These are phyloP conservation scores for Ascochyta pisi DNA, from an alignment of 2,329 filamentous ascomycete genomes.

Conservation along the genomic window DNA sequence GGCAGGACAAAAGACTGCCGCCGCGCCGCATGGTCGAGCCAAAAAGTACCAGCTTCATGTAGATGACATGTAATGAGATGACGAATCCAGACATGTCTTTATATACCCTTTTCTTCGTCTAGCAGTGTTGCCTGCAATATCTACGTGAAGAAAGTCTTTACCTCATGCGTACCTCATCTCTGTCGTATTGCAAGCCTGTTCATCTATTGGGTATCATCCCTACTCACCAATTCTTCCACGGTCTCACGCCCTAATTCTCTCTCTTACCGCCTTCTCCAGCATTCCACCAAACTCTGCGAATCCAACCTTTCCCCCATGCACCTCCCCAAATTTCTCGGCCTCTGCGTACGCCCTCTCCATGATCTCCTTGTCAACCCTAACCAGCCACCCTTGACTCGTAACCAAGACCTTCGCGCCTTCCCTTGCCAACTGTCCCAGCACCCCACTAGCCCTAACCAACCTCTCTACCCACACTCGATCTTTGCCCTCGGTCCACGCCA, in stretches of 20 bases:
- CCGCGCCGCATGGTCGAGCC: conserved; percentile 3
- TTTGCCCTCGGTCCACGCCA: conserved; percentile 51
- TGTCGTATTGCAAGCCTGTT: background rate
- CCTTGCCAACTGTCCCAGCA: conserved; percentile 41
- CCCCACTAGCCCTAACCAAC: conserved; percentile 51
- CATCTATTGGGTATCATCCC: conserved; percentile 3
- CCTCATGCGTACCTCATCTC: too few species aligned
- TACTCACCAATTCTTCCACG: background rate
- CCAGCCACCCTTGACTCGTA: conserved; percentile 54
- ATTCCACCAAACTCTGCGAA: conserved; percentile 49
- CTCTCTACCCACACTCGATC: conserved; percentile 54
- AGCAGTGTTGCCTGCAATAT: background rate
- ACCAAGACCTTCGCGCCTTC: conserved; percentile 47
- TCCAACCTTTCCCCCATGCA: conserved; percentile 40
- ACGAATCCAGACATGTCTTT: conserved; percentile 17
- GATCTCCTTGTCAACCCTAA: conserved; percentile 48
- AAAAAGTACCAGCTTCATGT: conserved; percentile 14
- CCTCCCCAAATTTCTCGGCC: conserved; percentile 36
- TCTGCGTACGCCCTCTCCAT: conserved; percentile 51
- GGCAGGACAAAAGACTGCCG: conserved; percentile 5
- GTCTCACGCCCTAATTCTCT: conserved; percentile 22
- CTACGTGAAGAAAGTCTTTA: too few species aligned
- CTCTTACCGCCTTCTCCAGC: conserved; percentile 46
- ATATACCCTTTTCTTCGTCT: background rate
- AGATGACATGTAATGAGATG: conserved; percentile 17